Percentiles rank a stretch among this genome's conserved stretches.
Evolutionary conservation across 257 asterid genomes (phyloP).

Genomic region (Nicotiana benthamiana): DNA sequence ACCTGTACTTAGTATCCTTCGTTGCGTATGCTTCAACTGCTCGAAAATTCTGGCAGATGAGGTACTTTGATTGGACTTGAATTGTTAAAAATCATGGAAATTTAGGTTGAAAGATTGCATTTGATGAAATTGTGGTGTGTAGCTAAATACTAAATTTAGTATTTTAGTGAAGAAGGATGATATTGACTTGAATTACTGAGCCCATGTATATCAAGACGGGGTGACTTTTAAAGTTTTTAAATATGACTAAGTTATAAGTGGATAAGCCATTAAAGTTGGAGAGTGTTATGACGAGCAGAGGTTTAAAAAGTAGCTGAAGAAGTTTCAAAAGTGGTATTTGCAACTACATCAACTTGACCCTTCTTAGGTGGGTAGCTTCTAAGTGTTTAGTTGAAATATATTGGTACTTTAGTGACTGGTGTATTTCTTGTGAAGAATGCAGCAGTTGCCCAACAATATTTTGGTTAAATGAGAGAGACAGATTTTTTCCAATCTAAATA

Average conservation of each 20-base stretch:
- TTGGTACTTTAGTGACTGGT: background rate
- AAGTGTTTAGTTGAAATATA: background rate
- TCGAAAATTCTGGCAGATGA: slow-evolving; percentile 89
- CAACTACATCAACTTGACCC: background rate
- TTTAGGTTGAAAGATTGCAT: background rate
- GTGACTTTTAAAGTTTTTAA: background rate
- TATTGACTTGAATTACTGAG: background rate
- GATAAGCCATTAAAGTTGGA: background rate
- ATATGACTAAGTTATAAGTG: background rate
- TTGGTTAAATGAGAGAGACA: background rate
- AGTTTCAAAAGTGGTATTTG: background rate
- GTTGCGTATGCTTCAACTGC: slow-evolving; percentile 94
- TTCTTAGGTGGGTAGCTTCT: background rate
- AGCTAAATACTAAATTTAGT: background rate
- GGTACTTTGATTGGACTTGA: slow-evolving; percentile 34
- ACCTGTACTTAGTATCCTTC: slow-evolving; percentile 78
- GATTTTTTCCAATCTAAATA: background rate
- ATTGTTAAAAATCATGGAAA: background rate
- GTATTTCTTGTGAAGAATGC: background rate
- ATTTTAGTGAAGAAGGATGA: background rate
- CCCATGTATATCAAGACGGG: background rate
- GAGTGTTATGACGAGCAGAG: background rate
- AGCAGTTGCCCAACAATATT: background rate
- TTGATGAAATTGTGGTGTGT: background rate
- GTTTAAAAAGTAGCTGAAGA: background rate